Base-by-base conservation (phyloP, 228 moss, liverwort and hornwort species). In the Sphagnum fallax region DNA sequence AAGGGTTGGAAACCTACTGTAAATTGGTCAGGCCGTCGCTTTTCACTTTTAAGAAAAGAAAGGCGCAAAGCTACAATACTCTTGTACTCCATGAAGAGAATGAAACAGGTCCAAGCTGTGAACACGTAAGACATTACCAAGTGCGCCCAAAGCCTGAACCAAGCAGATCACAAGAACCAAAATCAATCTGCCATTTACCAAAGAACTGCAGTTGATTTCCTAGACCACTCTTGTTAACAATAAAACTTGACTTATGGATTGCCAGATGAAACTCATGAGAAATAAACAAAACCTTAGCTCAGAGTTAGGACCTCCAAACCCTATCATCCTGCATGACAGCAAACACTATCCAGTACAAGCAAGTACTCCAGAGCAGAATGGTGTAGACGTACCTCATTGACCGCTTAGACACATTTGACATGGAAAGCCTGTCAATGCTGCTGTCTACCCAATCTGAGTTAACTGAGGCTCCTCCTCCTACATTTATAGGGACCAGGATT, bases 361-460 rank as follows among this genome's bases (percentile, higher is more conserved):
- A 32, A 32, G 32, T 32, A 32, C 32, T 32, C 32, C 32, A 32
- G 1, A 32, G 32, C 32, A 32, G 32, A 32, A 32, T 32, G 2
- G 32, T 32, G 66, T 47, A 66, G 66, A 50, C 69, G 6, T 6
- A 90, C 90, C 94, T 90, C 68, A 75, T 69, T 65, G 94, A 94
- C 66, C 74, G 72, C 53, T 88, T 78, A 62, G 72, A 70, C 59
- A 94, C 83, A 77, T 94, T 94, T 9, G 91, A 88, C 69, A 94
- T 92, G 6, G 95, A 95, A 65, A 95, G 85, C 65, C 82, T 92
- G 81, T 95, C 95, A 51, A 95, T 83, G 53, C 70, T 72, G 75
- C 82, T 89, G 52, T 52, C 68, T 61, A 73, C 65, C 48, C 64
- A 65, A 8, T 80, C 62, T 64, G 80, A 69, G 61, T 67, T 71